Evolutionary conservation across 805 yeast species (phyloP).

Genomic region (Kazachstania taianensis): DNA sequence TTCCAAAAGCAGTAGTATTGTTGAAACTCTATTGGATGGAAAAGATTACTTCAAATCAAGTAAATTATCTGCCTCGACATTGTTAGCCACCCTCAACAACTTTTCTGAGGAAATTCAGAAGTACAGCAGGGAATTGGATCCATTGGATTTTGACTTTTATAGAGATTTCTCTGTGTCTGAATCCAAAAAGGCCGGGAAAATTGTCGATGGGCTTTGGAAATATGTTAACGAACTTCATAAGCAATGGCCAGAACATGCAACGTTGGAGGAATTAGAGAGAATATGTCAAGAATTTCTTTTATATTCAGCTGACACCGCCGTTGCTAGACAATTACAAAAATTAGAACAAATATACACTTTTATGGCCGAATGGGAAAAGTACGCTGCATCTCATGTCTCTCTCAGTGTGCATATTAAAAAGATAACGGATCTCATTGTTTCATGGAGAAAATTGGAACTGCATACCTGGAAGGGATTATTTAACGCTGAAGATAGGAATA

Average conservation of each 20-base stretch:
- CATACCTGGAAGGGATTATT: conserved; percentile 77
- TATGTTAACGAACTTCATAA: conserved; percentile 39
- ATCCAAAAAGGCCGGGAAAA: conserved; percentile 44
- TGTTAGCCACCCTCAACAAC: conserved; percentile 30
- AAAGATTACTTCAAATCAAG: conserved; percentile 18
- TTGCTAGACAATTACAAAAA: conserved; percentile 69
- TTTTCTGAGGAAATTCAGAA: conserved; percentile 28
- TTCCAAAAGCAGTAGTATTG: conserved; percentile 10
- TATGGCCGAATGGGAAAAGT: conserved; percentile 87
- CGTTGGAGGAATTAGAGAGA: conserved; percentile 55
- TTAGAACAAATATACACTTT: conserved; percentile 78
- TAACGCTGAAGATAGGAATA: conserved; percentile 44
- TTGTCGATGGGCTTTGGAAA: conserved; percentile 37
- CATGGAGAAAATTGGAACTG: conserved; percentile 86
- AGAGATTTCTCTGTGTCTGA: conserved; percentile 51
- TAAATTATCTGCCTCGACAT: conserved; percentile 20
- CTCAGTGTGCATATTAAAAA: conserved; percentile 44
- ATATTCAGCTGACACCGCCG: conserved; percentile 57
- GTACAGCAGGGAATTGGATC: conserved; percentile 17
- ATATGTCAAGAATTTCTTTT: conserved; percentile 56
- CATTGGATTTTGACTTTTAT: conserved; percentile 45
- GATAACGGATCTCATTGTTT: conserved; percentile 59
- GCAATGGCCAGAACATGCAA: conserved; percentile 95
- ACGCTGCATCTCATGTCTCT: conserved; percentile 71
- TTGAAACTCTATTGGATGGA: conserved; percentile 21